Percentiles rank a stretch among this genome's conserved stretches.
Evolutionary conservation across 148 eudicot species (phyloP).

Genomic region (Persicaria tinctoria): DNA sequence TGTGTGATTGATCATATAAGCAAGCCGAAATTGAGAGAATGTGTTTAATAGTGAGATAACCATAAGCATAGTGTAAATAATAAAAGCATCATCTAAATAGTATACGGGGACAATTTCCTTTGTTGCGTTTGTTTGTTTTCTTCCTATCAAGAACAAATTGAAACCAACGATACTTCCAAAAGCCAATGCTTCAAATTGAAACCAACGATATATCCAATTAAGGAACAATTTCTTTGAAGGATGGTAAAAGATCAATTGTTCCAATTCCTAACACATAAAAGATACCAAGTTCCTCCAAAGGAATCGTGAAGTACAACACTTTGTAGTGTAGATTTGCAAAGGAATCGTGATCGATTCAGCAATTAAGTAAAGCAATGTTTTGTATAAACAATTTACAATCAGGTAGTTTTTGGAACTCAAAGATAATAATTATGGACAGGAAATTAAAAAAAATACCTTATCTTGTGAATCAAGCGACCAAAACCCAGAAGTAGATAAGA

Average conservation of each 20-base stretch:
- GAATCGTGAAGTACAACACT: neutral
- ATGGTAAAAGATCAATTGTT: conserved; percentile 8
- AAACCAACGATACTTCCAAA: conserved; percentile 50
- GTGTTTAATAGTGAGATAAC: too few species aligned
- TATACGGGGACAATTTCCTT: too few species aligned
- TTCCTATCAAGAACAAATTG: neutral
- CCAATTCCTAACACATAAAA: neutral
- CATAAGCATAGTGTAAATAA: too few species aligned
- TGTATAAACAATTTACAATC: neutral
- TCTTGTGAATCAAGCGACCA: conserved; percentile 18
- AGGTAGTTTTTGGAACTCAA: neutral
- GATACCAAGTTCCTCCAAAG: neutral
- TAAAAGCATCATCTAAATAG: too few species aligned
- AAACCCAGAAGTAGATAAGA: conserved; percentile 11
- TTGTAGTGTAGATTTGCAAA: too few species aligned
- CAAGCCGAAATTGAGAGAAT: too few species aligned
- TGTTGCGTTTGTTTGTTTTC: neutral
- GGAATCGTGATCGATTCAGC: neutral
- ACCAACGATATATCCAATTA: conserved; percentile 8
- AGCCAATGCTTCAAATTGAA: conserved; percentile 82
- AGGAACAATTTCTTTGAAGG: conserved; percentile 2
- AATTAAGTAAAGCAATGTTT: neutral
- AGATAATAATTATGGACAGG: neutral
- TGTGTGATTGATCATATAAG: too few species aligned
- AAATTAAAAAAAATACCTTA: conserved; percentile 15